Base-by-base conservation (phyloP, 2,329 filamentous ascomycete genomes). In the Aureobasidium mangrovei region DNA sequence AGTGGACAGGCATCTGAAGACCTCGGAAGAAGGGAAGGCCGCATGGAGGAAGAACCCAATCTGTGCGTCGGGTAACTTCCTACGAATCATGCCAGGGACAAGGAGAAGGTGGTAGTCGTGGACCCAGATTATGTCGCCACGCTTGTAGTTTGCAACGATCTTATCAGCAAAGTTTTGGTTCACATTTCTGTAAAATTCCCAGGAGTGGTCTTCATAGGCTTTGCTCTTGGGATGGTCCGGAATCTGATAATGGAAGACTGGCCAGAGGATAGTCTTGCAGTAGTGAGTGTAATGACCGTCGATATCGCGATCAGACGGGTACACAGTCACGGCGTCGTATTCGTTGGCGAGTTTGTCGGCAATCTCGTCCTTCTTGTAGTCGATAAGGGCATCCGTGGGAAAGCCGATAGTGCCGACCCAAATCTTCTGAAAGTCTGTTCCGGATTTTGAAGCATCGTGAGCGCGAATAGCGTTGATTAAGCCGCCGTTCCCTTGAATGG, bases 151-250 rank as follows among this genome's bases (percentile, higher is more conserved):
- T 68, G 85, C 85, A 45, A 95, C 77, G 56, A 97, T 90, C 66
- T 85, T 85, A 67, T 96, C 87, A 32, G 91, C 91, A 70, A 97
- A 96, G 3, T 86, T 88, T 69, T 93, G 86, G 72, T 96, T 96
- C 65, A 96, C 80, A 53, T 88, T 88, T 66, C 90, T 86, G 64
- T 97, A 97, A 74, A 88, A 95, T 61, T 90, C 81, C 89, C 91
- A 97, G 0, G 91, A 96, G 70, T 97, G 91, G 62, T 97, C 91
- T 69, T 95, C 86, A 68, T 95, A 97, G 0, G 91, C 91, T 58
- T 97, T 97, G 81, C 90, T 96, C 77, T 95, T 95, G 28, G 91
- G 91, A 66, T 95, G 94, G 67, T 97, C 93, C 0, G 91, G 93
- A 57, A 97, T 95, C 70, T 96, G 91, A 69, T 97, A 97, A 71